These are phyloP conservation scores for Candida ipomoeae DNA, from an alignment of 805 yeast genomes.

Conservation along the genomic window DNA sequence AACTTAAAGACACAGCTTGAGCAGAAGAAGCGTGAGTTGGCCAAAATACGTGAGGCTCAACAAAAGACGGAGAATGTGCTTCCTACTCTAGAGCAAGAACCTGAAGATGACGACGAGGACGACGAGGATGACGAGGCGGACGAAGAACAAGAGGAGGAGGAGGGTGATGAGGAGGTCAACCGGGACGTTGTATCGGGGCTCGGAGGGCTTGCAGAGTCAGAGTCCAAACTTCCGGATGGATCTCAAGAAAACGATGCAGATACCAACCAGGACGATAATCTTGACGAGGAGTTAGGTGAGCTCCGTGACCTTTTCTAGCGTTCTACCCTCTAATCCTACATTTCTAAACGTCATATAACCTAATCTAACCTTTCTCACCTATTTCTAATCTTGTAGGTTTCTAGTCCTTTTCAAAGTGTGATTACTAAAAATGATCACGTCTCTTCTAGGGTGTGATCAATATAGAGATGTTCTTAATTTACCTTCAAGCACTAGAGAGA, in stretches of 20 bases:
- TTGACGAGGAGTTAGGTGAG: conserved; percentile 36
- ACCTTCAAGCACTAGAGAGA: not conserved
- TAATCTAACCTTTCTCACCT: no score
- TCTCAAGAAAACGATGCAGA: conserved; percentile 26
- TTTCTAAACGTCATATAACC: no score
- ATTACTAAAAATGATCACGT: no score
- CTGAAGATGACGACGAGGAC: conserved; percentile 7
- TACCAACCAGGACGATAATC: conserved; percentile 20
- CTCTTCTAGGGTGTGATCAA: not conserved
- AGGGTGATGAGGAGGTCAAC: conserved; percentile 5
- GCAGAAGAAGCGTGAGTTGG: conserved; percentile 43
- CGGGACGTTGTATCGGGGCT: conserved; percentile 4
- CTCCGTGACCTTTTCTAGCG: conserved; percentile 21
- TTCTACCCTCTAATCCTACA: not conserved
- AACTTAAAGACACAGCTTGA: conserved; percentile 80
- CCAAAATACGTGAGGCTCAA: conserved; percentile 16
- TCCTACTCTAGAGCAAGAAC: not conserved
- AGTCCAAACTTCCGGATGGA: not conserved
- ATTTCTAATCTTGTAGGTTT: no score
- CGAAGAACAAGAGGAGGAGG: conserved; percentile 8
- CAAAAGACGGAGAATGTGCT: conserved; percentile 9
- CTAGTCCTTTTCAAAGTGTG: no score
- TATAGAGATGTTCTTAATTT: not conserved
- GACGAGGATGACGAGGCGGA: conserved; percentile 11
- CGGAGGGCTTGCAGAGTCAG: conserved; percentile 15